Conservation (phyloP, 2,329 filamentous ascomycete species). For the Verticillium klebahnii region DNA sequence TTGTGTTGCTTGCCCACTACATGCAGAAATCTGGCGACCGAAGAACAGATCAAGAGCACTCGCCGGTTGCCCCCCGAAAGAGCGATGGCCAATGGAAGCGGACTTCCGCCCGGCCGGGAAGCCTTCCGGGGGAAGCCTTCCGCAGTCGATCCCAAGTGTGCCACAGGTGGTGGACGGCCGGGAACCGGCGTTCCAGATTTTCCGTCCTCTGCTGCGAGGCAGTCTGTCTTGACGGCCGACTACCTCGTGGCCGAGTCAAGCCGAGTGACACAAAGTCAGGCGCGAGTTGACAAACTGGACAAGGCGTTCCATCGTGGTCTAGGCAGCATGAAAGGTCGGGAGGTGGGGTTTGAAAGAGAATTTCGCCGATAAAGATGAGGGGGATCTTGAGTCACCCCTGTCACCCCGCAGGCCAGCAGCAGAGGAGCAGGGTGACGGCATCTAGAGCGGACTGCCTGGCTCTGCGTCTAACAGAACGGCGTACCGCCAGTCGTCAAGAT, state of each 20-base stretch:
- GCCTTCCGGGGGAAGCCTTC: neutral
- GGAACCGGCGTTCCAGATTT: neutral
- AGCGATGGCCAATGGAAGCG: neutral
- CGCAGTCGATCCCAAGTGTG: neutral
- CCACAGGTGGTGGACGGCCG: neutral
- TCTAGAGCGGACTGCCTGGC: neutral
- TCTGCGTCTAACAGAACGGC: neutral
- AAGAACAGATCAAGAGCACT: neutral
- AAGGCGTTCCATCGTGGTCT: neutral
- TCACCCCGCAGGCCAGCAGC: neutral
- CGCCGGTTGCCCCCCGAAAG: neutral
- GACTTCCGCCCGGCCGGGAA: neutral
- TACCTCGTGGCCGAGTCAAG: neutral
- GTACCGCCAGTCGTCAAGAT: neutral
- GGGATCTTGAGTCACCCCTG: neutral
- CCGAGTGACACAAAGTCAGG: neutral
- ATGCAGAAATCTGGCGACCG: neutral
- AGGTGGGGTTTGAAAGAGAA: neutral
- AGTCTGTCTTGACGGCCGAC: neutral
- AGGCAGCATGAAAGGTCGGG: neutral
- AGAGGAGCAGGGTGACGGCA: neutral
- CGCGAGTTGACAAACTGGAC: neutral
- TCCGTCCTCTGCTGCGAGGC: neutral
- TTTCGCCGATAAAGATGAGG: neutral
- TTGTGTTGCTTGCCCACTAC: neutral